Evolutionary conservation across 1,139 yeast genomes (phyloP).

Genomic region (Nematodospora anomalae): DNA sequence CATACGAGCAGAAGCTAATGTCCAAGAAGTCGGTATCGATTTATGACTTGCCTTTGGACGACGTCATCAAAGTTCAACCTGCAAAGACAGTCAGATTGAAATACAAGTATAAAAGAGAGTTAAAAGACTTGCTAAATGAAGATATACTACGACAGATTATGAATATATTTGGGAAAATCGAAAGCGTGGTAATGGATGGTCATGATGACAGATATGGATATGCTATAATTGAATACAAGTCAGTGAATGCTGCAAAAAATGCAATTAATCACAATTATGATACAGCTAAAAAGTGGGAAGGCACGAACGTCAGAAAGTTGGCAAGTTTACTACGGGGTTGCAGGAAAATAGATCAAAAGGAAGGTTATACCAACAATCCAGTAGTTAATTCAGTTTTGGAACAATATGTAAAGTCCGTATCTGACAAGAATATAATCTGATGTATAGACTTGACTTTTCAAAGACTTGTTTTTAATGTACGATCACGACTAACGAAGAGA

Average conservation of each 20-base stretch:
- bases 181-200: slow-evolving; percentile 16
- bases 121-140: slow-evolving; percentile 30
- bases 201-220: slow-evolving; percentile 34
- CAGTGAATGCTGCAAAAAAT: slow-evolving; percentile 25
- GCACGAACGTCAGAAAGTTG: slow-evolving; percentile 41
- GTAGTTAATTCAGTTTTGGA: slow-evolving; percentile 10
- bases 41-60: slow-evolving; percentile 8
- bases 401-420: slow-evolving; percentile 33
- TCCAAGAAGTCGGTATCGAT: slow-evolving; percentile 2
- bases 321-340: slow-evolving; percentile 50
- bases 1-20: slow-evolving; percentile 19
- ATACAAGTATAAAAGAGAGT: slow-evolving; percentile 29
- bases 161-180: slow-evolving; percentile 47
- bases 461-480: slow-evolving; percentile 23
- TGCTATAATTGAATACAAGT: slow-evolving; percentile 36
- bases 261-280: slow-evolving; percentile 45
- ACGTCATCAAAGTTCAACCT: not conserved
- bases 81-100: slow-evolving; percentile 43
- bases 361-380: slow-evolving; percentile 9
- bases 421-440: slow-evolving; percentile 25
- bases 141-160: slow-evolving; percentile 40
- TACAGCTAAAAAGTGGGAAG: slow-evolving; percentile 50
- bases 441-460: slow-evolving; percentile 17
- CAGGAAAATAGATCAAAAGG: slow-evolving; percentile 7
- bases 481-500: slow-evolving; percentile 19